phyloP scores from a whole-genome alignment of 257 asterid genomes.

The Solanum paucissectum region DNA sequence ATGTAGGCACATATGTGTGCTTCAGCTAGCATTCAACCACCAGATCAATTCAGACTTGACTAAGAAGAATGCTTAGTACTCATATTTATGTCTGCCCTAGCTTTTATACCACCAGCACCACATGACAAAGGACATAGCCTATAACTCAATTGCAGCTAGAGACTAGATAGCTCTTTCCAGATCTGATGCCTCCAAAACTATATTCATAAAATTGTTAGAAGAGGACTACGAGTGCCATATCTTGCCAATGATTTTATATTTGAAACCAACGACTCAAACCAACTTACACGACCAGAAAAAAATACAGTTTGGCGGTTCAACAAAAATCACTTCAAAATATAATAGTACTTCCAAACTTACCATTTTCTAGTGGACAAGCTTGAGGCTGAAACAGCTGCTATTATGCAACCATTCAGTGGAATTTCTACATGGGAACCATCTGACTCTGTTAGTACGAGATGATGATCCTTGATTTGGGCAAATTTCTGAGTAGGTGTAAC shows the following conservation, averaged over 20 bases:
- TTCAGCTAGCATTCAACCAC: neutral
- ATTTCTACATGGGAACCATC: slow-evolving; percentile 58
- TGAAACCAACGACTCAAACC: neutral
- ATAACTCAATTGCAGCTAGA: neutral
- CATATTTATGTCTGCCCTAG: neutral
- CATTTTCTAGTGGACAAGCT: slow-evolving; percentile 67
- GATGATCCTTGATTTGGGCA: slow-evolving; percentile 52
- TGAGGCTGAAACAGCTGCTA: slow-evolving; percentile 87
- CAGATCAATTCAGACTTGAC: neutral
- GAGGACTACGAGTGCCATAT: neutral
- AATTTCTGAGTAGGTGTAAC: slow-evolving; percentile 59
- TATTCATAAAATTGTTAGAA: neutral
- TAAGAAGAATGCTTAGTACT: neutral
- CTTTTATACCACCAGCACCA: neutral
- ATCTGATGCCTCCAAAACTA: neutral
- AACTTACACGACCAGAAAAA: slow-evolving; percentile 19
- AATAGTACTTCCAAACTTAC: slow-evolving; percentile 17
- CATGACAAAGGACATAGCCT: neutral
- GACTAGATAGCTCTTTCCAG: neutral
- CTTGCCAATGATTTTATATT: neutral
- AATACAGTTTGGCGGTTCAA: neutral
- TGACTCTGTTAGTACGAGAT: slow-evolving; percentile 45
- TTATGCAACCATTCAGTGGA: slow-evolving; percentile 51
- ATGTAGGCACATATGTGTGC: neutral
- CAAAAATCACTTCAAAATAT: neutral